phyloP scores from a whole-genome alignment of 2,329 filamentous ascomycete species.

The Aureobasidium sp. region DNA sequence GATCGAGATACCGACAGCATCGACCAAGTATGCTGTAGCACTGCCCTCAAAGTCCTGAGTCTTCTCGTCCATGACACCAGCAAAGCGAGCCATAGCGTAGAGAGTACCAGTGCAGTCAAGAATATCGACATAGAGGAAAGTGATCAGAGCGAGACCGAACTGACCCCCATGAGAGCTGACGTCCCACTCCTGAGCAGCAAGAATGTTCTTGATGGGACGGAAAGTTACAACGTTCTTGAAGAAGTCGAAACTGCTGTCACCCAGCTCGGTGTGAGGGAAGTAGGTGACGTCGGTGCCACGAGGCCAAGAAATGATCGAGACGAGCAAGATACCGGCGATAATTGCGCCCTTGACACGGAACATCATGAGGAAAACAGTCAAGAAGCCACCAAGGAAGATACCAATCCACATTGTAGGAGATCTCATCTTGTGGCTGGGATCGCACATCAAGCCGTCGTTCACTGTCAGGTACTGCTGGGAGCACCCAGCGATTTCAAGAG shows the following conservation, averaged over 20 bases:
- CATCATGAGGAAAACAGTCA: constrained; percentile 75
- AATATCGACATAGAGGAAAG: constrained; percentile 86
- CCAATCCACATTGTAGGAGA: constrained; percentile 80
- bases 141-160: constrained; percentile 77
- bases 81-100: constrained; percentile 84
- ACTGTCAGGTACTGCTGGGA: constrained; percentile 39
- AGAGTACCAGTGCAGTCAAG: constrained; percentile 80
- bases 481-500: constrained; percentile 71
- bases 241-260: constrained; percentile 69
- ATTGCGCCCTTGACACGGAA: constrained; percentile 84
- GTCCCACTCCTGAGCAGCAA: constrained; percentile 69
- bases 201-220: constrained; percentile 63
- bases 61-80: constrained; percentile 68
- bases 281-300: constrained; percentile 68
- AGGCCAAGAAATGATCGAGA: constrained; percentile 86
- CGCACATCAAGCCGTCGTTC: constrained; percentile 11
- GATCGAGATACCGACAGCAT: constrained; percentile 74
- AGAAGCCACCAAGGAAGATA: constrained; percentile 75
- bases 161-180: constrained; percentile 62
- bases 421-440: constrained; percentile 59
- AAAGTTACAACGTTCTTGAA: constrained; percentile 85
- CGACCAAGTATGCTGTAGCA: constrained; percentile 74
- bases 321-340: constrained; percentile 73
- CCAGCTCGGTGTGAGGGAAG: constrained; percentile 66
- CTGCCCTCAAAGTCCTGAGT: constrained; percentile 86